Conservation (phyloP, 371 early-diverging fungal species). For the Dinochytrium kinnereticum region DNA sequence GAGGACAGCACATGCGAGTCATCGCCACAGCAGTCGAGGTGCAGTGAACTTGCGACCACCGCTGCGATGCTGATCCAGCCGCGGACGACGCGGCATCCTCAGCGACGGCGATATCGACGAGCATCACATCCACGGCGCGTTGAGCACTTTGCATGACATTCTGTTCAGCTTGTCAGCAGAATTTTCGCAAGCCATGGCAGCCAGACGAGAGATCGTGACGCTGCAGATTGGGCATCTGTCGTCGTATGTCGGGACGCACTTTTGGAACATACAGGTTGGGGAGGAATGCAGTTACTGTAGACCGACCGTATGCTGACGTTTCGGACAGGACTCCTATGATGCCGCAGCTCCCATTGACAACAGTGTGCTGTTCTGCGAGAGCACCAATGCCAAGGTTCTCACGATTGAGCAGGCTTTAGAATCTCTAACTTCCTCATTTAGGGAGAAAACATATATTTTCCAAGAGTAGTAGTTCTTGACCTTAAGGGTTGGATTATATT, state of each 20-base stretch:
- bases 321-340: constrained; percentile 2
- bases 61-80: too few species aligned
- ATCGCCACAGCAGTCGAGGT: too few species aligned
- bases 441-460: constrained; percentile 75
- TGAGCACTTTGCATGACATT: too few species aligned
- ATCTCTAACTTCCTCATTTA: constrained; percentile 29
- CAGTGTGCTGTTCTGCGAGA: constrained; percentile 62
- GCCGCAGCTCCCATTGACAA: constrained; percentile 45
- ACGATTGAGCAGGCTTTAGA: neutral
- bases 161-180: neutral
- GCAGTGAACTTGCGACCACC: too few species aligned
- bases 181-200: neutral
- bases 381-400: constrained; percentile 41
- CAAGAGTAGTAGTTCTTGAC: constrained; percentile 79
- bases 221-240: constrained; percentile 85
- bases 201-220: constrained; percentile 67
- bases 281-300: neutral
- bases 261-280: constrained; percentile 85
- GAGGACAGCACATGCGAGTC: too few species aligned
- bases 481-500: constrained; percentile 68
- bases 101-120: too few species aligned
- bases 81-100: too few species aligned
- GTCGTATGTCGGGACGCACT: constrained; percentile 89
- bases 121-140: too few species aligned
- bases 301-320: constrained; percentile 6